Conservation (phyloP, 805 yeast species). For the Candida ovalis region DNA sequence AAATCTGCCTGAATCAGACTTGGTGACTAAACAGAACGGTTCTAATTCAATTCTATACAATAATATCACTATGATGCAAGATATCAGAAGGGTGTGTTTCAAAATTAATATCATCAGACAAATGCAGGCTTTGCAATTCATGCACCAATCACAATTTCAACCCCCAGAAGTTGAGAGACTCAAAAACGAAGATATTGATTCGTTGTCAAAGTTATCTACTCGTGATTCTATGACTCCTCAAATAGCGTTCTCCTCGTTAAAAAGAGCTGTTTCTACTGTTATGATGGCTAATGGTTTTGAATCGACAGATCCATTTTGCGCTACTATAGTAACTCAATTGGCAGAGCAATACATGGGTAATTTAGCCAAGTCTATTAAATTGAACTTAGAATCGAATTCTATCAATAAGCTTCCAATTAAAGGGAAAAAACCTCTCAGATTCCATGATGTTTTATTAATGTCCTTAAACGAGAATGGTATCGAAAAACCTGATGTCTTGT, state of each 20-base stretch:
- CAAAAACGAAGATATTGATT: slow-evolving; percentile 69
- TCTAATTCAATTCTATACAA: slow-evolving; percentile 55
- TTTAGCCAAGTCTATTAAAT: slow-evolving; percentile 63
- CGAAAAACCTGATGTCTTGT: slow-evolving; percentile 70
- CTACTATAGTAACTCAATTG: slow-evolving; percentile 73
- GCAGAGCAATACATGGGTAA: slow-evolving; percentile 79
- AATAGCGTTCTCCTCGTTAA: slow-evolving; percentile 62
- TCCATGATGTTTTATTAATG: slow-evolving; percentile 50
- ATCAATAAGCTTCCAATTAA: slow-evolving; percentile 35
- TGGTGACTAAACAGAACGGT: slow-evolving; percentile 48
- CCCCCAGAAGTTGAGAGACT: slow-evolving; percentile 64
- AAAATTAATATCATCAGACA: slow-evolving; percentile 84
- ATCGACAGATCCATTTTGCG: slow-evolving; percentile 70
- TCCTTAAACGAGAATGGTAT: slow-evolving; percentile 85
- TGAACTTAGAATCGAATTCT: slow-evolving; percentile 64
- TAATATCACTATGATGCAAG: slow-evolving; percentile 79
- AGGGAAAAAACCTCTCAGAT: slow-evolving; percentile 18
- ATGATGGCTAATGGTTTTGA: slow-evolving; percentile 94
- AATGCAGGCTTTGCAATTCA: slow-evolving; percentile 78
- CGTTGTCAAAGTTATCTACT: slow-evolving; percentile 67
- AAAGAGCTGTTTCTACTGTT: slow-evolving; percentile 68
- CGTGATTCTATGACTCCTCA: slow-evolving; percentile 60
- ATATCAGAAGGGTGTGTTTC: slow-evolving; percentile 81
- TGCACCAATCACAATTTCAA: slow-evolving; percentile 69
- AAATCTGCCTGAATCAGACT: slow-evolving; percentile 36